phyloP scores from a whole-genome alignment of 768 basidiomycete species.

The Lactarius vividus region DNA sequence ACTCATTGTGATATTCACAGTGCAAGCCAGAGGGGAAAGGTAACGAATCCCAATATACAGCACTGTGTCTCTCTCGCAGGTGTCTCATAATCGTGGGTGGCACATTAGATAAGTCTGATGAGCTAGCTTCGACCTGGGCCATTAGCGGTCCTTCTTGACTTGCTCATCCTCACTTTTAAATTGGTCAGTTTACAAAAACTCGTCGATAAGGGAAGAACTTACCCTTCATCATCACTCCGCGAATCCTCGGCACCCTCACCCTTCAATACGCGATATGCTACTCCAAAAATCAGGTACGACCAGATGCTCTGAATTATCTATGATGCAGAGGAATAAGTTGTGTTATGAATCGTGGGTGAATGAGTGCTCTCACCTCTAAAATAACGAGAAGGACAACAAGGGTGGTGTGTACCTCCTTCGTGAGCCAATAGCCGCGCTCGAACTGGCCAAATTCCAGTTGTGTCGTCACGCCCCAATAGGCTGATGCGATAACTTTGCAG shows the following conservation, averaged over 20 bases:
- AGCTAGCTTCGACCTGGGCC: neutral
- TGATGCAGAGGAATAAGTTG: conserved; percentile 14
- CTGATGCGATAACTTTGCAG: conserved; percentile 62
- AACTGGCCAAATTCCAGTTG: conserved; percentile 58
- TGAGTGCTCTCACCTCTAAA: conserved; percentile 52
- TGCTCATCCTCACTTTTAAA: conserved; percentile 29
- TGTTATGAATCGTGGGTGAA: neutral
- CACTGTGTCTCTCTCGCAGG: conserved; percentile 6
- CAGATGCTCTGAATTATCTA: conserved; percentile 77
- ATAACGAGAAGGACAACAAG: conserved; percentile 58
- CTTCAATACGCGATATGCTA: conserved; percentile 77
- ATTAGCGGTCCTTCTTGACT: conserved; percentile 37
- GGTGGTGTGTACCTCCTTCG: conserved; percentile 39
- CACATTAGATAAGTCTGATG: conserved; percentile 9
- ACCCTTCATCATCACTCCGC: conserved; percentile 84
- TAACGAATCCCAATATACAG: conserved; percentile 11
- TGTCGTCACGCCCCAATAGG: conserved; percentile 48
- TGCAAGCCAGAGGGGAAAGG: neutral
- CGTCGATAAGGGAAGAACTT: conserved; percentile 27
- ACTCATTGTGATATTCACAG: conserved; percentile 5
- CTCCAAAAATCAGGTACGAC: conserved; percentile 81
- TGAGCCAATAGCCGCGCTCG: conserved; percentile 54
- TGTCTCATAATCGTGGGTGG: conserved; percentile 13
- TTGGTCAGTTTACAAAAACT: conserved; percentile 7
- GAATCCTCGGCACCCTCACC: conserved; percentile 78